Base-by-base conservation (phyloP, 352 stramenopile genomes). In the Phytophthora cryptogea region DNA sequence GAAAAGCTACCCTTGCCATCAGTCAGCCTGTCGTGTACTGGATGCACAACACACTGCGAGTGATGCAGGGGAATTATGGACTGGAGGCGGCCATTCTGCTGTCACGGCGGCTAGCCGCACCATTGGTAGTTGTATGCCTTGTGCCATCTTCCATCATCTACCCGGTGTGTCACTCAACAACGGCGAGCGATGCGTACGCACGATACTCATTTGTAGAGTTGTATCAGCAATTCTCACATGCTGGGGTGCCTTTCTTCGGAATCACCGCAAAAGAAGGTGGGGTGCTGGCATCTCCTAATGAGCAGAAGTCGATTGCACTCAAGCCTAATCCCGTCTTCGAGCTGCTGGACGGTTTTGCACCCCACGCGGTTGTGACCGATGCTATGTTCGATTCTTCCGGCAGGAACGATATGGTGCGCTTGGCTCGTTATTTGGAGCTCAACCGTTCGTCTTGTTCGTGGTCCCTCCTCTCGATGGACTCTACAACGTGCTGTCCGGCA, bases 41-140 rank as follows among this genome's bases (percentile, higher is more conserved):
- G 83, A 72, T 90, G 58, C 80, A 82, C 5, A 83, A 74, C 31
- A 80, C 75, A 1, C 42, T 83, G 50, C 83, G 83, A 3, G 71
- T 86, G n/a, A 62, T 54, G 41, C 73, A 89, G 14, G 74, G 75
- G 8, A 92, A 92, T 54, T 89, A 82, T 54, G 77, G 66, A 3
- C 66, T 92, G 20, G 73, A 83, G 40, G 60, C 69, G 8, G 80
- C 80, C 4, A 59, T 83, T 33, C 40, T 77, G 16, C 66, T 90
- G 1, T 75, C 69, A 5, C 58, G 76, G 65, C 65, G 76, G 43
- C 55, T 82, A 20, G 11, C 50, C n/a, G 51, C 78, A 8, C 73
- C 83, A 1, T 54, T 92, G 26, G 60, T 83, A 14, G 75, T 72
- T 8, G 26, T 89, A 5, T 78, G 52, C 11, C 55, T 92, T 1